phyloP scores from a whole-genome alignment of 106 monocot genomes.

The Dendrobium huoshanense region DNA sequence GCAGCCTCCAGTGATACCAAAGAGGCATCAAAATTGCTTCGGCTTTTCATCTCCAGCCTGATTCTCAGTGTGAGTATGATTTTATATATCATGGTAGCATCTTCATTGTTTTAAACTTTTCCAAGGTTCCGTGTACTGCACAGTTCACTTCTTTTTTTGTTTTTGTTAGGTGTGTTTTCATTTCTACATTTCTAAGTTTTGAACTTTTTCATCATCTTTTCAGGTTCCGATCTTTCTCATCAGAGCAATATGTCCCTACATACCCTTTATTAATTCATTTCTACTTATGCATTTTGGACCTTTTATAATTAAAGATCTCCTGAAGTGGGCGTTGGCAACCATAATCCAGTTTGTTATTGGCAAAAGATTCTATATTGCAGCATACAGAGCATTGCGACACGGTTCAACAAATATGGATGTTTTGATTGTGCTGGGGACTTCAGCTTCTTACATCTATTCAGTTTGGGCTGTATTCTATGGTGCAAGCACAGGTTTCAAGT shows the following conservation, averaged over 20 bases:
- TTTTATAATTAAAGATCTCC: slow-evolving; percentile 51
- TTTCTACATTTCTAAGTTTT: background rate
- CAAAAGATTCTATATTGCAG: slow-evolving; percentile 87
- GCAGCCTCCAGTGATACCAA: slow-evolving; percentile 44
- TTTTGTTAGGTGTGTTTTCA: background rate
- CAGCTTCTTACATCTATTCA: slow-evolving; percentile 90
- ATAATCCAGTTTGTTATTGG: slow-evolving; percentile 87
- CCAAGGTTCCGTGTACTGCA: background rate
- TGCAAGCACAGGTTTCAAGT: slow-evolving; percentile 56
- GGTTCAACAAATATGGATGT: slow-evolving; percentile 99
- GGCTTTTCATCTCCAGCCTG: slow-evolving; percentile 74
- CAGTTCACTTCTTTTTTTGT: background rate
- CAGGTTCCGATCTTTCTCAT: slow-evolving; percentile 89
- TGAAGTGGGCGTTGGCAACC: slow-evolving; percentile 64
- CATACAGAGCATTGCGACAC: slow-evolving; percentile 78
- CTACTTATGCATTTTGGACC: slow-evolving; percentile 56
- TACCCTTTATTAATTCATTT: slow-evolving; percentile 37
- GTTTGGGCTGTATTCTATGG: slow-evolving; percentile 78
- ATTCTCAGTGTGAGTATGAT: slow-evolving; percentile 69
- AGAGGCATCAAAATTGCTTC: slow-evolving; percentile 81
- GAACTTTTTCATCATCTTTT: background rate
- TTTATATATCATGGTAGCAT: background rate
- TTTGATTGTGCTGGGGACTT: slow-evolving; percentile 82
- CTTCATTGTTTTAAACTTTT: background rate
- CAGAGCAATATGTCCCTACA: slow-evolving; percentile 41